Evolutionary conservation across 371 early-diverging fungal species (phyloP), one percentile per base, ranked within the genome.

Genomic region (Mucor circinelloides): DNA sequence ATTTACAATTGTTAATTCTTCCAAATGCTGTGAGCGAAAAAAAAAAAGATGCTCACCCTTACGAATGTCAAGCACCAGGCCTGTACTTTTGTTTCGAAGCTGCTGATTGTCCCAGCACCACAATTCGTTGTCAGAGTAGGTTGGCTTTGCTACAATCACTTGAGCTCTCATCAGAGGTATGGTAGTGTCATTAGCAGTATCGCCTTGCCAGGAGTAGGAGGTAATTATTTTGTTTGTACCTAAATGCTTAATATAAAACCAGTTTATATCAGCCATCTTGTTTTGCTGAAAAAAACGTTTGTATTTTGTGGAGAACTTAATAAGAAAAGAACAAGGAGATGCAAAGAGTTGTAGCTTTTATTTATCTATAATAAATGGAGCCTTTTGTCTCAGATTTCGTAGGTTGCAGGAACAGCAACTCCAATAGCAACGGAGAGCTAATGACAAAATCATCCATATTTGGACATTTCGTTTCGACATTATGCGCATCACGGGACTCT

Each of bases 31-130:
- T n/a, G 2, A 48, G 27, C n/a, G n/a, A n/a, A n/a, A n/a, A n/a
- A n/a, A n/a, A 19, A 46, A 13, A 56, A 40, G 21, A 32, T 40
- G 17, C 55, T 30, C 69, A 76, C 81, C 81, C 73, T 81, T 78
- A 31, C 78, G 81, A 32, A 81, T 78, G 59, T 81, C 81, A 2
- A 81, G 69, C 15, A 81, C 81, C 4, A 78, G 68, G 8, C 67
- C 67, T n/a, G 73, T 78, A 21, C 76, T 71, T 48, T 81, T 78
- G 48, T 78, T 81, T 12, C 61, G 56, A 19, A 81, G 30, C 36
- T 67, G 69, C 23, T 68, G 71, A 19, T 71, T 75, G 38, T 74
- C 78, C 76, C 76, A 81, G n/a, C 67, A 56, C 81, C 81, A 81
- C 7, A 76, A 55, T 61, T 81, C 78, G 4, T 63, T 67, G 54